Evolutionary conservation across 495 filamentous ascomycete species (phyloP).

Genomic region (Echria macrotheca): DNA sequence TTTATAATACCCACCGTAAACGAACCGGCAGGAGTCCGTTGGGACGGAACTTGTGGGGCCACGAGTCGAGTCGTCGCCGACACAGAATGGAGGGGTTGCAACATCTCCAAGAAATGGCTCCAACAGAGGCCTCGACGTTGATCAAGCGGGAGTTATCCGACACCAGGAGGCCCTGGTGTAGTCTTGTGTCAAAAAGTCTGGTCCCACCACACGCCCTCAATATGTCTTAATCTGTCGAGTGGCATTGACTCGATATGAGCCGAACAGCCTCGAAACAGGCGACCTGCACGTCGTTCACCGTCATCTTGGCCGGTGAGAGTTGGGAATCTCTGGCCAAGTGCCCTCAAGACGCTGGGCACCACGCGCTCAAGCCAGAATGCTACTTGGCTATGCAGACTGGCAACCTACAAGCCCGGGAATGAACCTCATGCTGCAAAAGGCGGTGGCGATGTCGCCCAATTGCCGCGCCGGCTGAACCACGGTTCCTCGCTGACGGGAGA

Average conservation of each 20-base stretch:
- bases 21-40: too few relatives aligned
- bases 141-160: too few relatives aligned
- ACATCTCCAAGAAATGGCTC: neutral
- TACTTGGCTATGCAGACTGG: constrained; percentile 11
- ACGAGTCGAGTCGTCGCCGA: too few relatives aligned
- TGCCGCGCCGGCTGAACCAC: neutral
- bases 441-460: constrained; percentile 9
- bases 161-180: too few relatives aligned
- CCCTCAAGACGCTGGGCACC: neutral
- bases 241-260: constrained; percentile 10
- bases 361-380: constrained; percentile 5
- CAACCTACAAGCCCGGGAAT: constrained; percentile 12
- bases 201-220: constrained; percentile 15
- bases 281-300: constrained; percentile 1
- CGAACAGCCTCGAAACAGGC: constrained; percentile 13
- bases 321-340: neutral
- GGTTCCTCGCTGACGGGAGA: too few relatives aligned
- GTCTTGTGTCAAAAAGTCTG: constrained; percentile 10
- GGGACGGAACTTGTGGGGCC: too few relatives aligned
- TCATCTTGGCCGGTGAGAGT: constrained; percentile 5
- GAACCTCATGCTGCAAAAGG: neutral
- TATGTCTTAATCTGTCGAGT: constrained; percentile 15
- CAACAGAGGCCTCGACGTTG: too few relatives aligned
- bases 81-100: neutral
- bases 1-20: too few relatives aligned